These are phyloP conservation scores for Thalia dealbata DNA, from an alignment of 176 grass and related monocot species.

Conservation along the genomic window DNA sequence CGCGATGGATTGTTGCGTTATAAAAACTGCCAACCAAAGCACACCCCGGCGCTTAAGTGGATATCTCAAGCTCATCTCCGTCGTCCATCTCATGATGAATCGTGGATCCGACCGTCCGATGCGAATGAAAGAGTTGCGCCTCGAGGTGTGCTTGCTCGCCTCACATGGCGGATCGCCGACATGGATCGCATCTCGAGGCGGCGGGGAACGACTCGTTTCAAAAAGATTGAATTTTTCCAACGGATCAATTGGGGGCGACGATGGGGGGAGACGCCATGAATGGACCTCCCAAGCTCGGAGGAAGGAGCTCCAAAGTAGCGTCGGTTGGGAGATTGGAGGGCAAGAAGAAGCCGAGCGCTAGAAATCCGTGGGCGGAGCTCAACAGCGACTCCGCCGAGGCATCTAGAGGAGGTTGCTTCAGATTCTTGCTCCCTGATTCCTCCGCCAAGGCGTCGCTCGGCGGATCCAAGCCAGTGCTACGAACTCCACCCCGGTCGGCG, in stretches of 20 bases:
- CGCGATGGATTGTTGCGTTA: neutral
- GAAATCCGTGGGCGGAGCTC: slow-evolving; percentile 8
- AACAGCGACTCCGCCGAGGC: neutral
- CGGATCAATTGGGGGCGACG: slow-evolving; percentile 1
- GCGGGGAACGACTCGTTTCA: neutral
- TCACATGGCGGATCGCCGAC: neutral
- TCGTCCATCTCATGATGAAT: neutral
- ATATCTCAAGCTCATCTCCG: neutral
- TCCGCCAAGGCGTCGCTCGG: neutral
- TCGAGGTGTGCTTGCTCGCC: neutral
- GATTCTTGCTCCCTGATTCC: slow-evolving; percentile 20
- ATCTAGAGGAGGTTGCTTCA: slow-evolving; percentile 10
- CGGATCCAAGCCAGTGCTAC: neutral
- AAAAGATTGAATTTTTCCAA: neutral
- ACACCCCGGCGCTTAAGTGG: neutral
- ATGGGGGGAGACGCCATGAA: slow-evolving; percentile 14
- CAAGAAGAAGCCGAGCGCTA: slow-evolving; percentile 1
- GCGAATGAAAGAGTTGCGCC: neutral
- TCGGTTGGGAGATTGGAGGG: neutral
- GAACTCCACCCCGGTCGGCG: slow-evolving; percentile 6
- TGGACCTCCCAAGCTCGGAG: neutral
- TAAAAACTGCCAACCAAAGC: neutral
- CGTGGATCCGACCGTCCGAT: neutral
- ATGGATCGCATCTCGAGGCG: neutral
- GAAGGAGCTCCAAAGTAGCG: neutral